Conservation (phyloP, 2,329 filamentous ascomycete genomes). For the Epicoccum sorghinum region DNA sequence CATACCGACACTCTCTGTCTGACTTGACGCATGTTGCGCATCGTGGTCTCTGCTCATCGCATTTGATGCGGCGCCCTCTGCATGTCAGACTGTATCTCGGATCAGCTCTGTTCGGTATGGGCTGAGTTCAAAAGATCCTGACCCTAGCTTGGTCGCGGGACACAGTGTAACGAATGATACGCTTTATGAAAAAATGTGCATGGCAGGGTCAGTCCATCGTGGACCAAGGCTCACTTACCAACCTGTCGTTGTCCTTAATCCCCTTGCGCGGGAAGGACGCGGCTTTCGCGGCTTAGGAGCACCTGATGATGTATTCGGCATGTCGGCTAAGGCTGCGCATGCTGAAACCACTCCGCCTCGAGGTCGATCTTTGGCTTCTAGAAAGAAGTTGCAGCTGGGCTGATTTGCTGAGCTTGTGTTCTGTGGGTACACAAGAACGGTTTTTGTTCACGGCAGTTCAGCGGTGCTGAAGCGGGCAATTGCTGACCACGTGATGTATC, state of each 20-base stretch:
- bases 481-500: slow-evolving; percentile 8
- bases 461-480: slow-evolving; percentile 7
- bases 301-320: slow-evolving; percentile 36
- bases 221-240: slow-evolving; percentile 41
- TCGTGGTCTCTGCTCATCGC: slow-evolving; percentile 55
- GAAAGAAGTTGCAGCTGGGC: slow-evolving; percentile 12
- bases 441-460: slow-evolving; percentile 10
- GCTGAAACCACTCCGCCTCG: slow-evolving; percentile 35
- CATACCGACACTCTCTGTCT: slow-evolving; percentile 52
- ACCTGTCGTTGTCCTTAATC: slow-evolving; percentile 54
- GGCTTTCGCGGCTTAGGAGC: slow-evolving; percentile 43
- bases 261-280: slow-evolving; percentile 52
- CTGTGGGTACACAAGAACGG: slow-evolving; percentile 11
- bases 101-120: slow-evolving; percentile 18
- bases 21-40: slow-evolving; percentile 55
- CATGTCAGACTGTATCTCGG: slow-evolving; percentile 48
- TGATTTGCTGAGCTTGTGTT: slow-evolving; percentile 15
- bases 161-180: not conserved
- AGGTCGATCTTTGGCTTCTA: slow-evolving; percentile 31
- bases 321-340: slow-evolving; percentile 31
- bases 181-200: not conserved
- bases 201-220: not conserved
- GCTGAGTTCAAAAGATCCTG: not conserved
- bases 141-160: too few relatives aligned
- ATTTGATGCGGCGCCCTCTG: slow-evolving; percentile 58